Base-by-base conservation (phyloP, 208 protist genomes). In the Trypanosoma avium region DNA sequence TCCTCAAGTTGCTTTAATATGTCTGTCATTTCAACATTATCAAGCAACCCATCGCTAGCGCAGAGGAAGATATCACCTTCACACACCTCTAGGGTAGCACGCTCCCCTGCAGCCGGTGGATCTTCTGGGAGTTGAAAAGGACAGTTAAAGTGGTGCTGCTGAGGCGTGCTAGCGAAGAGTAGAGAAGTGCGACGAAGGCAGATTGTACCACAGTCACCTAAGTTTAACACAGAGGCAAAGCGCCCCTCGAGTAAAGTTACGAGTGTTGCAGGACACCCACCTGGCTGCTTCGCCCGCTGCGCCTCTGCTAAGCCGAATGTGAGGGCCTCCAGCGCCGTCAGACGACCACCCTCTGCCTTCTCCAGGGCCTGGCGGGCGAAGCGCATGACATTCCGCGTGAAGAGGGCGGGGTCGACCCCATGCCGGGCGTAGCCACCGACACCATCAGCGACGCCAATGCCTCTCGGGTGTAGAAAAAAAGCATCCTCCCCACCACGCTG, bases 111-210 rank as follows among this genome's bases (percentile, higher is more conserved):
- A 17, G 67, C 73, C n/a, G 86, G 86, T 13, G 84, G 67, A 49
- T 95, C 90, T 17, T 80, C 75, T 6, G 89, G 89, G 5, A 95
- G 81, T 57, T 92, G 84, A 43, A 79, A 93, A 0, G 90, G 90
- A 59, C 90, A 95, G 70, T 95, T 93, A 62, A 95, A 95, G 35
- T 67, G 76, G 56, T 95, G 90, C 64, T 95, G 86, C 73, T 93
- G 86, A 26, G 73, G 65, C 60, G 75, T 73, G 1, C 84, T 84
- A 7, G 72, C 78, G 54, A 82, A 91, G 24, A 95, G 68, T 12
- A 93, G 69, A 49, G 75, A 72, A 1, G 71, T 75, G 22, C 84
- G 68, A 9, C 90, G 79, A 67, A 92, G 26, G 13, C 92, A 72
- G 5, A 89, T 68, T 9, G 84, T 64, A 19, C 90, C 90, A 50